Base-by-base conservation (phyloP, 257 asterid species). In the Prunella vulgaris region DNA sequence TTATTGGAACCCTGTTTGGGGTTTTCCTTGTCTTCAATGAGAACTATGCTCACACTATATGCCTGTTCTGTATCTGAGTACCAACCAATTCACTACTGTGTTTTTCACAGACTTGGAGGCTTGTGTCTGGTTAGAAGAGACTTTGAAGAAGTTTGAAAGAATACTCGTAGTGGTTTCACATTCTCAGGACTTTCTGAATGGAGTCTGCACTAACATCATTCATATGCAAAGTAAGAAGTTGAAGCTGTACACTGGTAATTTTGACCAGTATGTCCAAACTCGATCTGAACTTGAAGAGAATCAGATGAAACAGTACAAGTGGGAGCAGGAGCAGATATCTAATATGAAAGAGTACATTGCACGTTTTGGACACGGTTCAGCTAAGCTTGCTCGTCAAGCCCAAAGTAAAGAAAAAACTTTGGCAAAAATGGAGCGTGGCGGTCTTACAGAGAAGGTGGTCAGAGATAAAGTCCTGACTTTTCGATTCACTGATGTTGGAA, bases 271-370 rank as follows among this genome's bases (percentile, higher is more conserved):
- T 63, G 77, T 91, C 56, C 97, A 94, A 73, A 94, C 99, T 53
- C 96, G 99, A 3, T 28, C 94, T 18, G 99, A 94, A 68, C 90
- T 91, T 6, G 99, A 94, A 78, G 99, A 91, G 82, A 94, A 94
- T 75, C 99, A 94, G 72, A 91, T 91, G 99, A 94, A 94, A 73
- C 97, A 91, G 25, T 94, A 84, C 81, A 91, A 83, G 75, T 94
- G 99, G 99, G 97, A 94, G 83, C 99, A 89, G 80, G 99, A 94
- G 76, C 99, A 91, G 84, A 94, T 94, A 68, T 60, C 97, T n/a
- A 70, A 81, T 0, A 94, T 94, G 97, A 94, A 91, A 82, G 99
- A 94, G 62, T 94, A 94, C 86, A 94, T 94, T 53, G 99, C 99
- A 33, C 97, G 99, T 1, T 94, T 94, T 68, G 99, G 99, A 18